A percentile compares a stretch with the other conserved stretches of the same genome.
These are phyloP conservation scores for Ophiobolus disseminans DNA, from an alignment of 2,329 filamentous ascomycete species.

Conservation along the genomic window DNA sequence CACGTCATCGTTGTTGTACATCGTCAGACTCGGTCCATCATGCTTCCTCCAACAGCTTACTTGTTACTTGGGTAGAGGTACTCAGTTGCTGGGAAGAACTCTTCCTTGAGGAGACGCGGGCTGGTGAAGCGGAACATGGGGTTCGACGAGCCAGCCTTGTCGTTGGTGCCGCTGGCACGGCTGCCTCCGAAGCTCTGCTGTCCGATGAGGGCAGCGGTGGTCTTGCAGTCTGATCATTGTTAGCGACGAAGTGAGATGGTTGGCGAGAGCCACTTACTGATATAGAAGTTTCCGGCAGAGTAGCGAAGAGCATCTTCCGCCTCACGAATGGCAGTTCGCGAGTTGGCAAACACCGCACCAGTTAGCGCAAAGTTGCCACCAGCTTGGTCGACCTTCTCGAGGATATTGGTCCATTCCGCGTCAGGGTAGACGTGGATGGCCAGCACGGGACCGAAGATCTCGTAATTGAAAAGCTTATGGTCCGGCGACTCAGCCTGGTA, in stretches of 20 bases:
- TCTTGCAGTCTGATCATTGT: constrained; percentile 32
- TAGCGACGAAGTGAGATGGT: background rate
- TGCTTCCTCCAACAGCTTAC: too few species aligned
- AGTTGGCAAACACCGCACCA: constrained; percentile 74
- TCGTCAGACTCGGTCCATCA: too few species aligned
- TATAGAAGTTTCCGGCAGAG: constrained; percentile 80
- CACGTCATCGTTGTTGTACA: too few species aligned
- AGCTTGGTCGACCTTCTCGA: constrained; percentile 63
- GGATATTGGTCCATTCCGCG: constrained; percentile 59
- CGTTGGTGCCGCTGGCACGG: constrained; percentile 61
- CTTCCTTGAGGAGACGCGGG: constrained; percentile 62
- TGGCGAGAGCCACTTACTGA: constrained; percentile 57
- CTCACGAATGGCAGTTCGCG: constrained; percentile 67
- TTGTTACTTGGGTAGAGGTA: constrained; percentile 61
- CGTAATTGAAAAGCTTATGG: constrained; percentile 75
- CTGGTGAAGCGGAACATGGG: constrained; percentile 61
- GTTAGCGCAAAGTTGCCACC: constrained; percentile 78
- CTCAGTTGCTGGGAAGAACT: constrained; percentile 54
- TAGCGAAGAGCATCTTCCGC: constrained; percentile 75
- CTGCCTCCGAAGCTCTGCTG: constrained; percentile 60
- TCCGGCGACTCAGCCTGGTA: constrained; percentile 74
- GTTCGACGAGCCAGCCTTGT: constrained; percentile 61
- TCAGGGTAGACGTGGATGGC: constrained; percentile 81
- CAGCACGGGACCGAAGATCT: constrained; percentile 82
- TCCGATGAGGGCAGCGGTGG: constrained; percentile 50